Base-by-base conservation (phyloP, 805 yeast species). In the Candida arabinofermentans region DNA sequence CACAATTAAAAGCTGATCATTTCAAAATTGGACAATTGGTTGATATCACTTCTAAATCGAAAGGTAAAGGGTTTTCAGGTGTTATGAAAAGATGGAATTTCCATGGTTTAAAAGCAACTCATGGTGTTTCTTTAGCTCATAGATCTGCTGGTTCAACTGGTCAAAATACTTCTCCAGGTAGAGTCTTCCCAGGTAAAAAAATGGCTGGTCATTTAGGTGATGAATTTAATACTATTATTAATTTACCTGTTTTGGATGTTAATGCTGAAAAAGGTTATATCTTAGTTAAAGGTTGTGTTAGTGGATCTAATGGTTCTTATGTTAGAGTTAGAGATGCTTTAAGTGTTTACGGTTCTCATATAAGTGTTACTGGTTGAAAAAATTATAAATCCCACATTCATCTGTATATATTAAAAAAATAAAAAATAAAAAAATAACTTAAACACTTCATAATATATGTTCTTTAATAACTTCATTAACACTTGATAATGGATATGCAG, bases 131-230 rank as follows among this genome's bases (percentile, higher is more conserved):
- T 23, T 71, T 77, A 37, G 83, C 91, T 27, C 98, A 93, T 64
- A 84, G 99, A 75, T 81, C 89, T 43, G 96, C 95, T 56, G 99
- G 99, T 76, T 90, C 97, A 24, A 89, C 85, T 55, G 99, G 99
- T 78, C 88, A 83, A 64, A 86, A 86, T 58, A 95, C 93, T 51
- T 84, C 87, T 48, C 99, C 99, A 12, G 97, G 96, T 58, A 85
- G 99, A 71, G 87, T 89, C 40, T 71, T 89, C 48, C 98, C 97
- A 13, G 98, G 97, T 19, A 90, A 87, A 70, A 91, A 89, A 67
- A 91, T 93, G 99, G 95, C 98, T 27, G 99, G 99, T 50, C 86
- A 86, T 64, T 83, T 90, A 93, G 99, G 99, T 51, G 82, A 78
- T 47, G 72, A 76, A 41, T 72, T 70, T 53, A 75, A 77, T 47